Evolutionary conservation across 1,284 basidiomycete species (phyloP).

Genomic region (Sporisorium exsertum): DNA sequence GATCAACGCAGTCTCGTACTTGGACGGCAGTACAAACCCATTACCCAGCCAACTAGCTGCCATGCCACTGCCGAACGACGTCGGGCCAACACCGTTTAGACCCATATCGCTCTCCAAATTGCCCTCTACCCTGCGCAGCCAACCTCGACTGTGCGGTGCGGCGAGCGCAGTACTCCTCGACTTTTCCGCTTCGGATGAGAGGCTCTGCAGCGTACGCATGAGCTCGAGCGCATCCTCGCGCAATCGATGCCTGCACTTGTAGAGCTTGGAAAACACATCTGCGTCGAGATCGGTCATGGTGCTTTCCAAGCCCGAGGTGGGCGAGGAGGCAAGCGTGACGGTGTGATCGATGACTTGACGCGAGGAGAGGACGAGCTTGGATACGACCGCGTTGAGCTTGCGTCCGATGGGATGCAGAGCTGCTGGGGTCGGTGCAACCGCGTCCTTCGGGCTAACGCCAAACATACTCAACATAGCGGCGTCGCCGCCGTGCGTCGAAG

Average conservation of each 20-base stretch:
- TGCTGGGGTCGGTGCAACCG: slow-evolving; percentile 22
- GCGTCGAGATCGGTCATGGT: slow-evolving; percentile 52
- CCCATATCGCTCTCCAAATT: slow-evolving; percentile 52
- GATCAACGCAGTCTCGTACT: slow-evolving; percentile 53
- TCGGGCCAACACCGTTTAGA: slow-evolving; percentile 48
- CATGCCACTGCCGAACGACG: slow-evolving; percentile 64
- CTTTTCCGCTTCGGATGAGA: slow-evolving; percentile 46
- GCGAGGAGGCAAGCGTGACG: slow-evolving; percentile 48
- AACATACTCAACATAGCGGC: slow-evolving; percentile 11
- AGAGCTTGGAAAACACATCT: slow-evolving; percentile 51
- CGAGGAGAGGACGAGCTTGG: slow-evolving; percentile 71
- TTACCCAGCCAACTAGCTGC: slow-evolving; percentile 69
- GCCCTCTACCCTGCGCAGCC: slow-evolving; percentile 47
- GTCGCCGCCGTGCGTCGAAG: slow-evolving; percentile 6
- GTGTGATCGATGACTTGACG: slow-evolving; percentile 69
- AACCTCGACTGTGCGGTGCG: slow-evolving; percentile 35
- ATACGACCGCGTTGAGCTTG: slow-evolving; percentile 71
- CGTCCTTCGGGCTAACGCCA: slow-evolving; percentile 32
- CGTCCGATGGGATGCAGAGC: slow-evolving; percentile 69
- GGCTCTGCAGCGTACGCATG: slow-evolving; percentile 38
- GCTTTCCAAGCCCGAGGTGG: slow-evolving; percentile 40
- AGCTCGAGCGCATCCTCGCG: slow-evolving; percentile 58
- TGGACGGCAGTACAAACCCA: slow-evolving; percentile 67
- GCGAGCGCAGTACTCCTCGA: slow-evolving; percentile 40
- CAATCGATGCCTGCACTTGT: slow-evolving; percentile 62